Conservation (phyloP, 768 basidiomycete species). For the Leccinum uliginosum region DNA sequence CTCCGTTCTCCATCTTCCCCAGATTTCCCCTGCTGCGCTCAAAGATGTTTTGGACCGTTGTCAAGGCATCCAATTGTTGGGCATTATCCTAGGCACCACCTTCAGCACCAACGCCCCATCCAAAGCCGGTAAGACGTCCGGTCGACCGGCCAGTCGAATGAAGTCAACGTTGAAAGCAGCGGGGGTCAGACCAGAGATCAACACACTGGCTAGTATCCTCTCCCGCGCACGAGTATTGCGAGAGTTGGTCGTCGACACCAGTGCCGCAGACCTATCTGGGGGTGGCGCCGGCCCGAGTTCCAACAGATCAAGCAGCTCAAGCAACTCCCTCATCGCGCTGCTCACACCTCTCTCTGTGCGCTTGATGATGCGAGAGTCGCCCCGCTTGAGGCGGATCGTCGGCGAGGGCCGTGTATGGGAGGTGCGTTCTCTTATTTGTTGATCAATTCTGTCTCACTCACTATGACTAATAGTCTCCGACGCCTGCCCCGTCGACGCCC, state of each 20-base stretch:
- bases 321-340: conserved; percentile 15
- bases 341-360: conserved; percentile 40
- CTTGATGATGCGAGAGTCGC: conserved; percentile 39
- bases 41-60: conserved; percentile 20
- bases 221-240: conserved; percentile 11
- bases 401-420: conserved; percentile 52
- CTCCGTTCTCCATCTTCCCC: conserved; percentile 24
- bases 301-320: background rate
- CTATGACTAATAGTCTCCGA: conserved; percentile 11
- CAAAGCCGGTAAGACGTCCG: background rate
- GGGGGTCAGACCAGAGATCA: conserved; percentile 9
- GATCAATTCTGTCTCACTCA: background rate
- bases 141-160: background rate
- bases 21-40: conserved; percentile 18
- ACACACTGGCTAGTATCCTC: conserved; percentile 9
- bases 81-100: conserved; percentile 13
- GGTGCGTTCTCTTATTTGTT: conserved; percentile 32
- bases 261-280: background rate
- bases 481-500: conserved; percentile 8
- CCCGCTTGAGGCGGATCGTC: conserved; percentile 42
- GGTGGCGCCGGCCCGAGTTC: background rate
- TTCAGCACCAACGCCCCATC: conserved; percentile 1
- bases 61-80: conserved; percentile 13
- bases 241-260: conserved; percentile 19
- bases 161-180: background rate